These are phyloP conservation scores for Alnus glutinosa DNA, from an alignment of 306 rosid species.

Conservation along the genomic window DNA sequence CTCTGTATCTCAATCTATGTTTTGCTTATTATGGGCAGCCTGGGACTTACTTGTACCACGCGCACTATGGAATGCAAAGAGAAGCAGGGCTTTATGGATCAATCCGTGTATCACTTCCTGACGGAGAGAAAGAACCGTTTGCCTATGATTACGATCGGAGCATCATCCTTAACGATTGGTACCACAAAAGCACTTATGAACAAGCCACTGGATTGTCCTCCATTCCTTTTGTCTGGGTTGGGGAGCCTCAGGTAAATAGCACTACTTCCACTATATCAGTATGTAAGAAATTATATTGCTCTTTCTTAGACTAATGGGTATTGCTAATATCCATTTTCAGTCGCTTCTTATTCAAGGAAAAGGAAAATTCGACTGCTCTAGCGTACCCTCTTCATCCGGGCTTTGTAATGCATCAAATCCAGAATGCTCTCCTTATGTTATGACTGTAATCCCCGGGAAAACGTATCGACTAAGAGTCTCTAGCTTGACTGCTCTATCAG, in stretches of 20 bases:
- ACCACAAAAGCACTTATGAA: constrained; percentile 62
- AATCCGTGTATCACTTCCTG: constrained; percentile 59
- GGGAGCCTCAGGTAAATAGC: constrained; percentile 70
- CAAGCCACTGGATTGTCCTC: constrained; percentile 68
- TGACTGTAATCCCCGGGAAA: constrained; percentile 59
- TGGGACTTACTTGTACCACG: constrained; percentile 83
- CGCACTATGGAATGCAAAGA: constrained; percentile 96
- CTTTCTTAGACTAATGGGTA: constrained; percentile 5
- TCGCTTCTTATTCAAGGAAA: constrained; percentile 84
- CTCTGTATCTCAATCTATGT: not conserved
- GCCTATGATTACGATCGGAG: constrained; percentile 74
- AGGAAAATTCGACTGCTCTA: constrained; percentile 78
- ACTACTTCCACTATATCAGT: no score
- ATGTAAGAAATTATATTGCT: not conserved
- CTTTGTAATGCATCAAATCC: constrained; percentile 58
- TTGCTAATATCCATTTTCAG: constrained; percentile 33
- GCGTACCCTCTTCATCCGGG: constrained; percentile 28
- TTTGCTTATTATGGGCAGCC: constrained; percentile 42
- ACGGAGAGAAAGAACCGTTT: constrained; percentile 67
- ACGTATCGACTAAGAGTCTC: constrained; percentile 68
- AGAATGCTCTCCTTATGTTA: constrained; percentile 61
- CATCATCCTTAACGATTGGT: constrained; percentile 84
- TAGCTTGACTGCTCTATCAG: constrained; percentile 75
- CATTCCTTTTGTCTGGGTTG: constrained; percentile 52
- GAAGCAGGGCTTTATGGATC: constrained; percentile 76